Evolutionary conservation across 257 asterid species (phyloP), one percentile per base, ranked within the genome.

Genomic region (Plectranthus barbatus): DNA sequence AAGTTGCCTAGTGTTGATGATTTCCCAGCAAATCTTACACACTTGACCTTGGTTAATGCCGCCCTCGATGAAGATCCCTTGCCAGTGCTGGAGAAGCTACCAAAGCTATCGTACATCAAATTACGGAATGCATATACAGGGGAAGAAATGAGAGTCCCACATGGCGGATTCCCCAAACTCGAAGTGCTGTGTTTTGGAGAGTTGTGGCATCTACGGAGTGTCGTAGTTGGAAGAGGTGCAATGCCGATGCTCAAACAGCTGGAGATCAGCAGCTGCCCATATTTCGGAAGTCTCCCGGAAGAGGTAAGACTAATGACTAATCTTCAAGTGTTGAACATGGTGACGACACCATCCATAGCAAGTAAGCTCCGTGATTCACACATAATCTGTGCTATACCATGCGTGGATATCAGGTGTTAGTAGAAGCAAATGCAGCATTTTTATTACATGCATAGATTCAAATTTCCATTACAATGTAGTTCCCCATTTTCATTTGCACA

Each of bases 21-120:
- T 6, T 68, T 74, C 49, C 74, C 78, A 6, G 63, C 67, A 13
- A 68, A 68, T 33, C 56, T 74, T 62, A 5, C 58, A 23, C 12
- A 17, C 60, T 54, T 74, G 47, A 68, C 39, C 56, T 56, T 74
- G 64, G 53, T 14, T 2, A 3, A 14, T 8, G 20, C 56, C 0
- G 2, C 5, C 0, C 66, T 68, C n/a, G 41, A 13, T 4, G 29
- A 65, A 56, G 55, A 74, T 37, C 66, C 72, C 6, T 62, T 68
- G 46, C 48, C 23, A 2, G 48, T 49, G 1, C 41, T 74, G 52
- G 68, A 48, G 51, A 68, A 14, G 57, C 21, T 68, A 9, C 54
- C 72, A 1, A 48, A 41, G 3, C 20, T 68, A 44, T 11, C 19
- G 6, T 37, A 40, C 48, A 64, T 68, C 2, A 62, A 50, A 42